Percentiles rank a stretch among this genome's conserved stretches.
Evolutionary conservation across 2,329 filamentous ascomycete genomes (phyloP).

Genomic region (Diplodia mutila): DNA sequence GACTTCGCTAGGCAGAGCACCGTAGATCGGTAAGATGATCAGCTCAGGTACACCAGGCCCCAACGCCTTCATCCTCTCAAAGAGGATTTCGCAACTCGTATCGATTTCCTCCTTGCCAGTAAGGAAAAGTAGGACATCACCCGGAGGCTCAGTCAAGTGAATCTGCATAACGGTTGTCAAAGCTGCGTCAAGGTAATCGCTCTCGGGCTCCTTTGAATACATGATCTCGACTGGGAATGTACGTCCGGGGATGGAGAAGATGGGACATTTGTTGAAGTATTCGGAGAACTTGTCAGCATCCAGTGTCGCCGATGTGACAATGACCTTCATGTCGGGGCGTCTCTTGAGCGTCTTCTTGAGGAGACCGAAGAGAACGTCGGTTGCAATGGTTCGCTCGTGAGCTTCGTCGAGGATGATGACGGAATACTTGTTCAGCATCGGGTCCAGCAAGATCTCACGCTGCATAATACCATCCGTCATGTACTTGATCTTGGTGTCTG

Average conservation of each 20-base stretch:
- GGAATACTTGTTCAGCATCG: slow-evolving; percentile 87
- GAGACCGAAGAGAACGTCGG: slow-evolving; percentile 95
- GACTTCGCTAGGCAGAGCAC: slow-evolving; percentile 88
- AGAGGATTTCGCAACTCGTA: slow-evolving; percentile 87
- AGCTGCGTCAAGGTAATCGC: slow-evolving; percentile 91
- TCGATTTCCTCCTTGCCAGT: slow-evolving; percentile 99
- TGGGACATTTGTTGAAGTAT: slow-evolving; percentile 95
- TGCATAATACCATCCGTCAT: slow-evolving; percentile 99
- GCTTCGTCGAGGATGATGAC: slow-evolving; percentile 98
- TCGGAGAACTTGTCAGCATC: slow-evolving; percentile 97
- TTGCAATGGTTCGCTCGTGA: slow-evolving; percentile 95
- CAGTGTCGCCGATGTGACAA: slow-evolving; percentile 98
- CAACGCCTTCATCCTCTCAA: slow-evolving; percentile 93
- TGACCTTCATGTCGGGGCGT: slow-evolving; percentile 90
- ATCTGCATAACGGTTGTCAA: slow-evolving; percentile 99
- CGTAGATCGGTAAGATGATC: slow-evolving; percentile 94
- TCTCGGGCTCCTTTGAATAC: slow-evolving; percentile 92
- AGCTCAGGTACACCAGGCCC: slow-evolving; percentile 90
- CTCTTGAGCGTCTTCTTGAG: slow-evolving; percentile 85
- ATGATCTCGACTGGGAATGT: slow-evolving; percentile 96
- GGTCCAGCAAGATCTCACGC: slow-evolving; percentile 94
- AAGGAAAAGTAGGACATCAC: slow-evolving; percentile 95
- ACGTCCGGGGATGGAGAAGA: slow-evolving; percentile 93
- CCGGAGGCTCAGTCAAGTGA: slow-evolving; percentile 86
- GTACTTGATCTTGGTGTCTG: slow-evolving; percentile 93